Evolutionary conservation across 352 stramenopile species (phyloP), one percentile per base, ranked within the genome.

Genomic region (Globisporangium barbulae): DNA sequence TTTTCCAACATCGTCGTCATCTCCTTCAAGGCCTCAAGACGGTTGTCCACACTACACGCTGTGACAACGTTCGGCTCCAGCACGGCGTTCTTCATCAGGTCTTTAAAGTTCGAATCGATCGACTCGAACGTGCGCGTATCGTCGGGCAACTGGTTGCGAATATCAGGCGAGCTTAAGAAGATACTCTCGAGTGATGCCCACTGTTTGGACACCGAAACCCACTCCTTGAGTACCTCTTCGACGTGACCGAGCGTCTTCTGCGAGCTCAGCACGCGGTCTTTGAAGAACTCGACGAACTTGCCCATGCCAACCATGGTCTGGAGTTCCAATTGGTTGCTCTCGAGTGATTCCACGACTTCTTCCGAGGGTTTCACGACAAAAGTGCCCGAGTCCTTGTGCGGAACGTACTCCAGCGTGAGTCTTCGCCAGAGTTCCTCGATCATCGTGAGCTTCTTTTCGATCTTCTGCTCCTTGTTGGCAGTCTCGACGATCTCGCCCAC

Each of bases 231-330:
- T 15, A 94, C 85, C 55, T 95, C 87, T 61, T 96, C 86, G 9
- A 95, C 86, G 42, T 96, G 83, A 0, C 88, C 88, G 0, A 96
- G 66, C 7, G 81, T 89, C 64, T 93, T 92, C 53, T 96, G 88
- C 0, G 79, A 93, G 3, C 72, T 71, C 9, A 93, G 37, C 4
- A 96, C 88, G 10, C 86, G 78, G 45, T 96, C 85, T 63, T 94
- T 94, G 63, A 96, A 96, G 59, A 95, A 94, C 41, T 94, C 88
- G 35, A 96, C 88, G 47, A 96, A 96, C 58, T 96, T 96, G n/a
- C 88, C 88, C 86, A 96, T 96, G 0, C 84, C 85, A 6, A 94
- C 85, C 86, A 96, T 96, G 0, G 88, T 96, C 61, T 96, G 88
- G 31, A 96, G 71, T 50, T 96, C 88, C 0, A 96, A 61, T 44